phyloP scores from a whole-genome alignment of 371 early-diverging fungal genomes.

The Mortierella sp. region DNA sequence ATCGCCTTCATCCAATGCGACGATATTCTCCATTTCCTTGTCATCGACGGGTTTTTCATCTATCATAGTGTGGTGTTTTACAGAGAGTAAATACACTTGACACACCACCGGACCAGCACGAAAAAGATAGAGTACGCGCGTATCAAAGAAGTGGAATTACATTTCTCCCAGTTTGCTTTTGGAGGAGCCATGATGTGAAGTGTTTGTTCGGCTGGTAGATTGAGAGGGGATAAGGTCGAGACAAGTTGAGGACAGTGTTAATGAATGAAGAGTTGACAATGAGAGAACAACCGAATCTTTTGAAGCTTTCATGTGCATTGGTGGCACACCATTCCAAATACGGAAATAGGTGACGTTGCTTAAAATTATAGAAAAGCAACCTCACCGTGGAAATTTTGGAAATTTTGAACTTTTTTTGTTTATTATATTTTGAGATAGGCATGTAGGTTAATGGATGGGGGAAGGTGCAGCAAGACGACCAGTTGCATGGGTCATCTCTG shows the following conservation, averaged over 20 bases:
- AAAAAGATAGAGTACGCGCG: slow-evolving; percentile 3
- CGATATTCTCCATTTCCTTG: slow-evolving; percentile 89
- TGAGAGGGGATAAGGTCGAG: slow-evolving; percentile 64
- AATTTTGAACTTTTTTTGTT: slow-evolving; percentile 4
- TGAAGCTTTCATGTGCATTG: slow-evolving; percentile 98
- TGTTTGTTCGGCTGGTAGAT: slow-evolving; percentile 77
- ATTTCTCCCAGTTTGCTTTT: slow-evolving; percentile 96
- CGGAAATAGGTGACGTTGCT: slow-evolving; percentile 12
- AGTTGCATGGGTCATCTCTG: slow-evolving; percentile 51
- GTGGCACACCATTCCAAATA: slow-evolving; percentile 97
- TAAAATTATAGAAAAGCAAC: no score
- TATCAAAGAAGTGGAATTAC: slow-evolving; percentile 60
- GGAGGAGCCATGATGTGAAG: slow-evolving; percentile 64
- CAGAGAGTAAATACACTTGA: background rate
- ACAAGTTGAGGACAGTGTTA: background rate
- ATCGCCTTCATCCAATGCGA: slow-evolving; percentile 97
- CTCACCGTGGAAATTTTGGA: background rate
- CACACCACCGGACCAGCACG: background rate
- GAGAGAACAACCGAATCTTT: slow-evolving; percentile 54
- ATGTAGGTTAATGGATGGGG: slow-evolving; percentile 37
- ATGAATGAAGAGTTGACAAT: background rate
- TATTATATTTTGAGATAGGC: background rate
- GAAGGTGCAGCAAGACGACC: slow-evolving; percentile 48
- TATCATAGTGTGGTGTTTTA: slow-evolving; percentile 45
- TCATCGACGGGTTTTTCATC: slow-evolving; percentile 87